These are phyloP conservation scores for Cyphellophora attinorum DNA, from an alignment of 2,329 filamentous ascomycete species.

Conservation along the genomic window DNA sequence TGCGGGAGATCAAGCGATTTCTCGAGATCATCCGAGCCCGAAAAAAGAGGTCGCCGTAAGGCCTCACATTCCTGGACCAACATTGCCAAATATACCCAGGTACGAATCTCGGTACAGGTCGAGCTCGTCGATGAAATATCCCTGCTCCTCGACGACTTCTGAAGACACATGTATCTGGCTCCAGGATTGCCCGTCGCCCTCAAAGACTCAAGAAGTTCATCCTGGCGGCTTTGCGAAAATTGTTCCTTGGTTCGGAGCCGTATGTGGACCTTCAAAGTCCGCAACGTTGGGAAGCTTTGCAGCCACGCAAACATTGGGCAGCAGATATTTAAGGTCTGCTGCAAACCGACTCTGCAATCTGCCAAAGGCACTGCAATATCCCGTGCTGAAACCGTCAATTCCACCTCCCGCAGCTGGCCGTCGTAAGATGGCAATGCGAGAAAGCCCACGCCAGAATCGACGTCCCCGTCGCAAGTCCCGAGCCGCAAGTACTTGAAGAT, in stretches of 20 bases:
- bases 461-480: neutral
- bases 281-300: neutral
- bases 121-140: neutral
- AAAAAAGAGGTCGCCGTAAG: neutral
- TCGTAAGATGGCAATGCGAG: neutral
- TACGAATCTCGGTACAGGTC: neutral
- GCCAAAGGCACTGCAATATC: neutral
- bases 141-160: no score
- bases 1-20: constrained; percentile 64
- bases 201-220: no score
- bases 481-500: neutral
- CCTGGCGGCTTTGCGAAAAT: no score
- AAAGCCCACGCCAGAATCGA: neutral
- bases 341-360: neutral
- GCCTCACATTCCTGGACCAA: neutral
- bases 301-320: neutral
- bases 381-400: neutral
- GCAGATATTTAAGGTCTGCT: no score
- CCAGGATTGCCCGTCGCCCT: no score
- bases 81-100: neutral
- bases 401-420: neutral
- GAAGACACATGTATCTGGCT: no score
- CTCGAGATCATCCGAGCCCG: neutral
- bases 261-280: neutral
- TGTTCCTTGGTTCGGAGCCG: no score